Conservation (phyloP, 805 yeast species). For the Candida succiphila region DNA sequence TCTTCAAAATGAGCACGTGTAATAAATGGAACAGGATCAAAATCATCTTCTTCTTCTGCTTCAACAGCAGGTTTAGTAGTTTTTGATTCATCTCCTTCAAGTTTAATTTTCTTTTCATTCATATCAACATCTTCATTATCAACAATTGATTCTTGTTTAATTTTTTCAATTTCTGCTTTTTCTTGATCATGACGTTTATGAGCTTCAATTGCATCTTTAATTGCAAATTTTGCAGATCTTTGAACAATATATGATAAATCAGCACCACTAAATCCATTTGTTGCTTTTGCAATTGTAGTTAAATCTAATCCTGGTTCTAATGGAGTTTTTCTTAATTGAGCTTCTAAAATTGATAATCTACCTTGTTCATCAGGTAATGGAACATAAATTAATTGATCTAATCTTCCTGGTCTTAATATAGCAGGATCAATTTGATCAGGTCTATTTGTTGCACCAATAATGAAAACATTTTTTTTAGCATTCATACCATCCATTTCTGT, state of each 20-base stretch:
- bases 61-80: slow-evolving; percentile 11
- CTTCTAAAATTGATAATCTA: slow-evolving; percentile 84
- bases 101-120: too few species aligned
- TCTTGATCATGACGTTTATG: slow-evolving; percentile 35
- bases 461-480: slow-evolving; percentile 97
- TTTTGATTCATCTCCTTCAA: slow-evolving; percentile 3
- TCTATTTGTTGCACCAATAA: slow-evolving; percentile 98
- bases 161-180: slow-evolving; percentile 40
- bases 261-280: slow-evolving; percentile 99
- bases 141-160: slow-evolving; percentile 18
- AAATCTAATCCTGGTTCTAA: slow-evolving; percentile 94
- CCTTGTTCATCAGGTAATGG: slow-evolving; percentile 97
- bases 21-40: slow-evolving; percentile 93
- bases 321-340: slow-evolving; percentile 97
- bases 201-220: slow-evolving; percentile 95
- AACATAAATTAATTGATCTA: slow-evolving; percentile 96
- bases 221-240: slow-evolving; percentile 98
- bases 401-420: slow-evolving; percentile 95
- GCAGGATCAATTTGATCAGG: slow-evolving; percentile 99
- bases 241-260: slow-evolving; percentile 95
- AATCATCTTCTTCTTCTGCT: slow-evolving; percentile 57
- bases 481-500: slow-evolving; percentile 99
- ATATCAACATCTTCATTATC: slow-evolving; percentile 30
- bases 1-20: slow-evolving; percentile 93
- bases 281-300: slow-evolving; percentile 79